Base-by-base conservation (phyloP, 2,329 filamentous ascomycete species). In the Fusarium guadeloupense region DNA sequence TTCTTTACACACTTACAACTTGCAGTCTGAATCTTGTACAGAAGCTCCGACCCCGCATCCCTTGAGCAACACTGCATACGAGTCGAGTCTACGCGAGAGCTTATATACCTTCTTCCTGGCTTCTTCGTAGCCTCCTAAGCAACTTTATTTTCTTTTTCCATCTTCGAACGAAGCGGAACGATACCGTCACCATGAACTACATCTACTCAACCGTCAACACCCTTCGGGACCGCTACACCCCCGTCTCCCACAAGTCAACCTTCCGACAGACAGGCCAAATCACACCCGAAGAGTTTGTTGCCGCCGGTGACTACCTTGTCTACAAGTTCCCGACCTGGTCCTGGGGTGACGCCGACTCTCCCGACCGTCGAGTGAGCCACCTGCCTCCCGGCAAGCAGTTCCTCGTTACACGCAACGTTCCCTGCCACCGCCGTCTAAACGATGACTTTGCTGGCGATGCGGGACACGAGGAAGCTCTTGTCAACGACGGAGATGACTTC, bases 321-420 rank as follows among this genome's bases (percentile, higher is more conserved):
- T 97, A 96, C 87, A 98, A 97, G 81, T 99, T 99, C 79, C 95
- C 94, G 9, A 96, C 94, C 54, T 99, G 95, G 95, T 90, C 92
- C 43, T 99, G 95, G 95, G 88, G 90, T 65, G 92, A 95, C 70
- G 93, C 94, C 66, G 91, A 94, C 50, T 87, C 88, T n/a, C 85
- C 89, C 2, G 84, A 86, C 59, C 91, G 92, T 75, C 89, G 93
- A 62, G 91, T 91, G 50, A 81, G 82, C 64, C 91, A 96, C 73
- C 86, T 99, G 5, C 95, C 95, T 1, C 79, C 88, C 0, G 92
- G 90, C 45, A 99, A 98, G 80, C 95, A 99, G 83, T 99, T 93
- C 72, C 85, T 99, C 31, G 90, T 98, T 35, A 97, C 95, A 10
- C 90, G 94, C 56, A 94, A 95, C 55, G 93, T 99, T 33, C 95